These are phyloP conservation scores for Candida caryicola DNA, from an alignment of 805 yeast genomes.

Conservation along the genomic window DNA sequence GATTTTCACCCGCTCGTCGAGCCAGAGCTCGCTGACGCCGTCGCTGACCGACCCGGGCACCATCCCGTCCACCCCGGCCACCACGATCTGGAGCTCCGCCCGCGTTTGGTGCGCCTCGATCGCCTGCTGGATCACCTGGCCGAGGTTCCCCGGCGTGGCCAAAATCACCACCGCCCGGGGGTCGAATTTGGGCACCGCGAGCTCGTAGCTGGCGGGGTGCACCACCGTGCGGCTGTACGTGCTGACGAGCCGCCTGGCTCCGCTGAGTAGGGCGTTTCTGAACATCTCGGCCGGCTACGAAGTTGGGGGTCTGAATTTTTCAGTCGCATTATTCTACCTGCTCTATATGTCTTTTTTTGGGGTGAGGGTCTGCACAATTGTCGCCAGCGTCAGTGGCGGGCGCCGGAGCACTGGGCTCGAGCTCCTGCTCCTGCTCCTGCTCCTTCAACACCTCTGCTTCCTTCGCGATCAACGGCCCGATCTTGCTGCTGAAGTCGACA, in stretches of 20 bases:
- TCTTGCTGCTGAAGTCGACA: constrained; percentile 5
- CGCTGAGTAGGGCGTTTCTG: constrained; percentile 1
- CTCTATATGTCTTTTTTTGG: constrained; percentile 20
- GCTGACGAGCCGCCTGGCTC: background rate
- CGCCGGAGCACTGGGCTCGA: too few species aligned
- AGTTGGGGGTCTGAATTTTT: background rate
- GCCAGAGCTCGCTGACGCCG: constrained; percentile 42
- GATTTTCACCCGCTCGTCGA: constrained; percentile 23
- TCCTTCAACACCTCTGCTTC: constrained; percentile 8
- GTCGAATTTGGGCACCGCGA: constrained; percentile 7
- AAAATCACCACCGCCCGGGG: constrained; percentile 33
- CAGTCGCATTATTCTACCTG: constrained; percentile 14
- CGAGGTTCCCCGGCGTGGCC: constrained; percentile 35
- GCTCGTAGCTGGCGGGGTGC: constrained; percentile 7
- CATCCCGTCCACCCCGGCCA: constrained; percentile 41
- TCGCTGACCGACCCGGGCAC: constrained; percentile 29
- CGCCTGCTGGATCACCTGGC: constrained; percentile 28
- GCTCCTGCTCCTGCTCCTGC: constrained; percentile 5
- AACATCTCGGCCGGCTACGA: too few species aligned
- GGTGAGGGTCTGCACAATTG: constrained; percentile 1
- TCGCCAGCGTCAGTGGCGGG: too few species aligned
- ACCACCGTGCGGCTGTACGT: constrained; percentile 6
- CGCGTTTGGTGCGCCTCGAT: constrained; percentile 23
- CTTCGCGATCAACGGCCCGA: constrained; percentile 6
- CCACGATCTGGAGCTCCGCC: constrained; percentile 30